These are phyloP conservation scores for Aureobasidium mangrovei DNA, from an alignment of 2,329 filamentous ascomycete genomes.

Conservation along the genomic window DNA sequence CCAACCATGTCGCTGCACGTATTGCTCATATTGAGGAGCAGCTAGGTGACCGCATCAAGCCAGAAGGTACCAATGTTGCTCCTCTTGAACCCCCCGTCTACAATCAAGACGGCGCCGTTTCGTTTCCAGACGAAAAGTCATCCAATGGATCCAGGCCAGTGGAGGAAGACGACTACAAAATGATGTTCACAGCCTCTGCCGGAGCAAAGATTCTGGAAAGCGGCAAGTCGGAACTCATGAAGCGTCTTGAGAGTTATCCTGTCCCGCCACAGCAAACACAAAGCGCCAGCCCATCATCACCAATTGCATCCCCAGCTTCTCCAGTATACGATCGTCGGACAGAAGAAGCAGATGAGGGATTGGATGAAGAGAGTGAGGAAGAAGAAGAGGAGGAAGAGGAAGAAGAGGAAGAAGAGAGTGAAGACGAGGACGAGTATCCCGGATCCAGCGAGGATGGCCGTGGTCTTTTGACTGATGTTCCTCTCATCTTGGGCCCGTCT, in stretches of 20 bases:
- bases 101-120: slow-evolving; percentile 22
- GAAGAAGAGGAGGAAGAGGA: slow-evolving; percentile 60
- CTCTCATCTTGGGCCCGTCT: slow-evolving; percentile 84
- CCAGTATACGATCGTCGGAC: slow-evolving; percentile 14
- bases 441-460: slow-evolving; percentile 57
- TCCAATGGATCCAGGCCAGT: slow-evolving; percentile 15
- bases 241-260: slow-evolving; percentile 38
- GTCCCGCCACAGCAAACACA: slow-evolving; percentile 15
- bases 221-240: slow-evolving; percentile 44
- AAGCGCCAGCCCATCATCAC: slow-evolving; percentile 25
- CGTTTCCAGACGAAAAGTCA: slow-evolving; percentile 14
- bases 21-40: slow-evolving; percentile 25
- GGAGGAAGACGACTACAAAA: slow-evolving; percentile 39
- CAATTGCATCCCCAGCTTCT: slow-evolving; percentile 18
- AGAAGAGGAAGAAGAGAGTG: slow-evolving; percentile 60
- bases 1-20: slow-evolving; percentile 12
- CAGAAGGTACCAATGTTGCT: slow-evolving; percentile 19
- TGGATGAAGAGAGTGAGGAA: slow-evolving; percentile 42
- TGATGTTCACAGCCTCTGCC: slow-evolving; percentile 40
- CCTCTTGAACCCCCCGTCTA: slow-evolving; percentile 21
- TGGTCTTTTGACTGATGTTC: slow-evolving; percentile 84
- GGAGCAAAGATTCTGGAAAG: slow-evolving; percentile 41
- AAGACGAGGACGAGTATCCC: slow-evolving; percentile 67
- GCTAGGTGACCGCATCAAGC: slow-evolving; percentile 21
- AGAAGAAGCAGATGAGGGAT: slow-evolving; percentile 12